These are phyloP conservation scores for Curvularia eragrostidis DNA, from an alignment of 2,329 filamentous ascomycete genomes.

Conservation along the genomic window DNA sequence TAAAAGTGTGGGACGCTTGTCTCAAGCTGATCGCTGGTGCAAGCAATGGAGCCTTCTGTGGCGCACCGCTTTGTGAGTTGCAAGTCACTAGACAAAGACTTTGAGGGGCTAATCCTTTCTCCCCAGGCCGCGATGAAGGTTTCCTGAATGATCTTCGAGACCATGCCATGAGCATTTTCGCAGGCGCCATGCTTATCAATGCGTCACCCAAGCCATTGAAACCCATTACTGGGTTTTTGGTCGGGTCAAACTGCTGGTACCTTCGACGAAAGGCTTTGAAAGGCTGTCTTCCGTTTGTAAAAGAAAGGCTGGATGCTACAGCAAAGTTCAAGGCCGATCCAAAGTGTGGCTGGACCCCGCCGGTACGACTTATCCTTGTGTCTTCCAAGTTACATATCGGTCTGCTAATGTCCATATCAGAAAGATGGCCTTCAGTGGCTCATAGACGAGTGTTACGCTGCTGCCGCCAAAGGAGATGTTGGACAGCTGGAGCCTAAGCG, in stretches of 20 bases:
- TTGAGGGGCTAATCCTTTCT: not conserved
- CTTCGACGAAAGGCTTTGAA: slow-evolving; percentile 17
- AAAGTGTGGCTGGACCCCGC: slow-evolving; percentile 20
- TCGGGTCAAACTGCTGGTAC: slow-evolving; percentile 20
- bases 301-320: slow-evolving; percentile 22
- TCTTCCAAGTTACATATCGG: not conserved
- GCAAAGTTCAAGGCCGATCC: slow-evolving; percentile 20
- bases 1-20: slow-evolving; percentile 23
- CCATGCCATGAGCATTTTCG: slow-evolving; percentile 24
- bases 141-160: slow-evolving; percentile 21
- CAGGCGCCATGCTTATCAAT: slow-evolving; percentile 25
- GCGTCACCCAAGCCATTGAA: slow-evolving; percentile 20
- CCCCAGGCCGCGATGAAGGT: slow-evolving; percentile 18
- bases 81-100: not conserved
- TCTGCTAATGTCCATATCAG: slow-evolving; percentile 10
- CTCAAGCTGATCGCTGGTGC: slow-evolving; percentile 23
- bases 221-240: slow-evolving; percentile 18
- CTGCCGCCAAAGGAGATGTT: slow-evolving; percentile 16
- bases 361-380: slow-evolving; percentile 6
- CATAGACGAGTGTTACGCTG: slow-evolving; percentile 22
- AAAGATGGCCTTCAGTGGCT: slow-evolving; percentile 28
- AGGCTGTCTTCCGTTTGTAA: slow-evolving; percentile 23
- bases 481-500: slow-evolving; percentile 23
- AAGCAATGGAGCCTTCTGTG: slow-evolving; percentile 25
- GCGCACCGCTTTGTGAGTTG: slow-evolving; percentile 23